Evolutionary conservation across 2,329 filamentous ascomycete genomes (phyloP).

Genomic region (Didymella glomerata): DNA sequence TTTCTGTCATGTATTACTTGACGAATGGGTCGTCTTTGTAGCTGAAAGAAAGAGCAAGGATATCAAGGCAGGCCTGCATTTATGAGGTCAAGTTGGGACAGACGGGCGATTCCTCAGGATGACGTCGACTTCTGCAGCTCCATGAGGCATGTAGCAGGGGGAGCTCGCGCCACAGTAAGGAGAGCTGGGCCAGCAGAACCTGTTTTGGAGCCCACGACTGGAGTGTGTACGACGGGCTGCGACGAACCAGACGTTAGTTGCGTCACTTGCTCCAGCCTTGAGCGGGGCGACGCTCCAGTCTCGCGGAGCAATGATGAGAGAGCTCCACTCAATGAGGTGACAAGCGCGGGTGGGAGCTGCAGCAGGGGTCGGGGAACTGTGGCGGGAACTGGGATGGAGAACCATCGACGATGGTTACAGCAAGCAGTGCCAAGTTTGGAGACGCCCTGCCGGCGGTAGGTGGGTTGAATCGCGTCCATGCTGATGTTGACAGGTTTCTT

Average conservation of each 20-base stretch:
- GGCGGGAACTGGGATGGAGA: slow-evolving; percentile 39
- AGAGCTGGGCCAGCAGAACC: slow-evolving; percentile 41
- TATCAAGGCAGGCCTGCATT: slow-evolving; percentile 36
- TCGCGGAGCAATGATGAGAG: slow-evolving; percentile 30
- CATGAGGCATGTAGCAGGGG: slow-evolving; percentile 38
- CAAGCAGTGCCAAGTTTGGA: slow-evolving; percentile 32
- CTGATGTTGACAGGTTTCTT: slow-evolving; percentile 6
- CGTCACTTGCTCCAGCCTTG: slow-evolving; percentile 45
- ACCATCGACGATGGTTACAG: slow-evolving; percentile 46
- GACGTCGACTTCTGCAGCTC: slow-evolving; percentile 44
- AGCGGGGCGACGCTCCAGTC: slow-evolving; percentile 46
- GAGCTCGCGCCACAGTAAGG: slow-evolving; percentile 47
- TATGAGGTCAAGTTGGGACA: slow-evolving; percentile 39
- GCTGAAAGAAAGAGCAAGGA: slow-evolving; percentile 26
- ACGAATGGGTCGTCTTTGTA: slow-evolving; percentile 49
- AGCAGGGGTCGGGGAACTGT: slow-evolving; percentile 37
- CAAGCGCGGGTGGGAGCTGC: slow-evolving; percentile 35
- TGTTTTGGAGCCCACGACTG: slow-evolving; percentile 45
- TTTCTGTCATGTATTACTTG: slow-evolving; percentile 59
- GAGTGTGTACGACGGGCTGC: slow-evolving; percentile 39
- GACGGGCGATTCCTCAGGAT: slow-evolving; percentile 36
- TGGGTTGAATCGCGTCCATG: slow-evolving; percentile 21
- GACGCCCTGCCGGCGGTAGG: slow-evolving; percentile 25
- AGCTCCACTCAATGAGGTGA: slow-evolving; percentile 40
- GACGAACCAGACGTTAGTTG: slow-evolving; percentile 42